These are phyloP conservation scores for Thalia dealbata DNA, from an alignment of 176 grass and related monocot genomes.

Conservation along the genomic window DNA sequence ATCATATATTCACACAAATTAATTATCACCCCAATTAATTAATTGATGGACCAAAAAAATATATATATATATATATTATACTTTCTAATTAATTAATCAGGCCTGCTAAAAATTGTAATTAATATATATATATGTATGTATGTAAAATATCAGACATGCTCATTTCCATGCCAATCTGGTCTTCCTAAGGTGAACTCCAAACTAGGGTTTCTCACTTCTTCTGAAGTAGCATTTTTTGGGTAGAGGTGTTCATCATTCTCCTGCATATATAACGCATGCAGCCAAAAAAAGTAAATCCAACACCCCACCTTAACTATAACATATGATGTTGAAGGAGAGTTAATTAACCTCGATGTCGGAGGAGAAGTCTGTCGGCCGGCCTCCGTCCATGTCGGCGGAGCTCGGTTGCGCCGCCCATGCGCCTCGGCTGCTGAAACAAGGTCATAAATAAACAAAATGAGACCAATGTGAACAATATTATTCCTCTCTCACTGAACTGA, in stretches of 20 bases:
- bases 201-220: slow-evolving; percentile 4
- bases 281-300: too few relatives aligned
- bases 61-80: not conserved
- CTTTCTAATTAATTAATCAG: not conserved
- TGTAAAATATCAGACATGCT: not conserved
- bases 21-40: not conserved
- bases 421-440: not conserved
- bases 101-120: not conserved
- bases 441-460: too few relatives aligned
- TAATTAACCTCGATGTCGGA: not conserved
- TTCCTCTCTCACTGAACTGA: too few relatives aligned
- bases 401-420: not conserved
- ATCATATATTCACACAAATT: not conserved
- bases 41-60: not conserved
- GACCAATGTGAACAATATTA: too few relatives aligned
- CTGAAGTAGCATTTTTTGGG: not conserved
- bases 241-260: not conserved
- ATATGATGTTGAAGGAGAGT: too few relatives aligned
- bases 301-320: too few relatives aligned
- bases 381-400: not conserved
- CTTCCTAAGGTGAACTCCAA: slow-evolving; percentile 9
- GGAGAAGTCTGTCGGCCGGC: not conserved
- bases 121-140: too few relatives aligned
- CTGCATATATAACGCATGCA: not conserved
- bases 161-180: not conserved